phyloP scores from a whole-genome alignment of 2,329 filamentous ascomycete species.

The Pseudogymnoascus destructans region DNA sequence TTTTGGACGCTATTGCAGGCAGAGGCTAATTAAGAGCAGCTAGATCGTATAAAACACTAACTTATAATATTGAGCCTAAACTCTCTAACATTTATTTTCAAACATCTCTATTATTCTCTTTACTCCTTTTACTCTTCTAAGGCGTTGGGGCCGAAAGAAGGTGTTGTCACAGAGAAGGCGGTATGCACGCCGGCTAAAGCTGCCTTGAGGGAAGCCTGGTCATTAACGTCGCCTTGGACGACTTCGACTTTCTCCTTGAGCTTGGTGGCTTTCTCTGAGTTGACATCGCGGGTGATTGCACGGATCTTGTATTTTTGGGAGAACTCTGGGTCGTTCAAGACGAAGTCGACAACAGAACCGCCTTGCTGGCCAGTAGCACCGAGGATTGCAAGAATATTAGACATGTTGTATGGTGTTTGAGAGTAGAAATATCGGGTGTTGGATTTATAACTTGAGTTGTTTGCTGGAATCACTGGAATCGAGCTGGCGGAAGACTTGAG shows the following conservation, averaged over 20 bases:
- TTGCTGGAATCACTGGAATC: background rate
- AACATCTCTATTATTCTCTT: background rate
- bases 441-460: background rate
- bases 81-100: background rate
- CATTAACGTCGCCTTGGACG: slow-evolving; percentile 31
- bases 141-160: slow-evolving; percentile 26
- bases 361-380: slow-evolving; percentile 42
- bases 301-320: slow-evolving; percentile 36
- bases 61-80: background rate
- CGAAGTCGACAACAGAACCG: slow-evolving; percentile 32
- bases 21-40: background rate
- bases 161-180: slow-evolving; percentile 36
- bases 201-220: slow-evolving; percentile 28
- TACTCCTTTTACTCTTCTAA: slow-evolving; percentile 16
- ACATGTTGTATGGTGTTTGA: background rate
- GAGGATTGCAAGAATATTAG: slow-evolving; percentile 28
- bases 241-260: slow-evolving; percentile 26
- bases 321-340: slow-evolving; percentile 33
- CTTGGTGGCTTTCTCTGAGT: slow-evolving; percentile 26
- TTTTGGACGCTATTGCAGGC: background rate
- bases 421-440: background rate
- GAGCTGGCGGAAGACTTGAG: too few relatives aligned
- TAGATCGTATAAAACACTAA: background rate
- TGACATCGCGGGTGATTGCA: slow-evolving; percentile 36
- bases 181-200: slow-evolving; percentile 34